A percentile compares a stretch with the other conserved stretches of the same genome.
These are phyloP conservation scores for Coemansia sp. DNA, from an alignment of 192 early-diverging fungal species.

Conservation along the genomic window DNA sequence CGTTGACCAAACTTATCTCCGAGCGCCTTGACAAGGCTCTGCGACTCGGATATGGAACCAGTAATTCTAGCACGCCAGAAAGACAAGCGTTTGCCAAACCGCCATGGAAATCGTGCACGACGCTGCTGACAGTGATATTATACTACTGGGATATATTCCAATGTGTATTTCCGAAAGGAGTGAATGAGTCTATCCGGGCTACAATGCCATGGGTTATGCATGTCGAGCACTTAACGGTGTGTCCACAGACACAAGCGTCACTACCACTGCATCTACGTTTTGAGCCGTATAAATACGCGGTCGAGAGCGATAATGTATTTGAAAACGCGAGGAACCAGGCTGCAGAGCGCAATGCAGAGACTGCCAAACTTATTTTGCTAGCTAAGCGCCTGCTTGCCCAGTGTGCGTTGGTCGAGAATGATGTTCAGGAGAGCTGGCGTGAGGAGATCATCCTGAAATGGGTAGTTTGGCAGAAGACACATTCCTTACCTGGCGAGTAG, in stretches of 20 bases:
- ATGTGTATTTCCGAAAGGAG: constrained; percentile 13
- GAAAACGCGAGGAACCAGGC: constrained; percentile 13
- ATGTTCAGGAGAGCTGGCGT: constrained; percentile 19
- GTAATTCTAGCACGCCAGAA: neutral
- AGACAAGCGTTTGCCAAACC: constrained; percentile 16
- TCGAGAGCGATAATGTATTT: constrained; percentile 8
- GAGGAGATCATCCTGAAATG: constrained; percentile 15
- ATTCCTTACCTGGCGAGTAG: neutral
- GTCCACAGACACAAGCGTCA: constrained; percentile 17
- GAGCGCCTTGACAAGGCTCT: constrained; percentile 20
- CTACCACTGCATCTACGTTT: constrained; percentile 27
- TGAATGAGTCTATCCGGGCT: constrained; percentile 8
- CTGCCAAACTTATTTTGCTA: constrained; percentile 17
- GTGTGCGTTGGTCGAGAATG: constrained; percentile 28
- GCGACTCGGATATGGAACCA: neutral
- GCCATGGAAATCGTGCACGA: constrained; percentile 41
- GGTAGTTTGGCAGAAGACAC: constrained; percentile 24
- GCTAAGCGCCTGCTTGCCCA: constrained; percentile 34
- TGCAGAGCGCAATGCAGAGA: constrained; percentile 19
- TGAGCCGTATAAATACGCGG: constrained; percentile 18
- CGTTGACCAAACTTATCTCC: constrained; percentile 17
- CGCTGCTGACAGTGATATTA: constrained; percentile 29
- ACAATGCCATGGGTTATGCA: constrained; percentile 45
- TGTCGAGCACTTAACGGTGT: constrained; percentile 20
- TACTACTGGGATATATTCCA: constrained; percentile 29